These are phyloP conservation scores for Pythium brassicae DNA, from an alignment of 352 stramenopile species.

Conservation along the genomic window DNA sequence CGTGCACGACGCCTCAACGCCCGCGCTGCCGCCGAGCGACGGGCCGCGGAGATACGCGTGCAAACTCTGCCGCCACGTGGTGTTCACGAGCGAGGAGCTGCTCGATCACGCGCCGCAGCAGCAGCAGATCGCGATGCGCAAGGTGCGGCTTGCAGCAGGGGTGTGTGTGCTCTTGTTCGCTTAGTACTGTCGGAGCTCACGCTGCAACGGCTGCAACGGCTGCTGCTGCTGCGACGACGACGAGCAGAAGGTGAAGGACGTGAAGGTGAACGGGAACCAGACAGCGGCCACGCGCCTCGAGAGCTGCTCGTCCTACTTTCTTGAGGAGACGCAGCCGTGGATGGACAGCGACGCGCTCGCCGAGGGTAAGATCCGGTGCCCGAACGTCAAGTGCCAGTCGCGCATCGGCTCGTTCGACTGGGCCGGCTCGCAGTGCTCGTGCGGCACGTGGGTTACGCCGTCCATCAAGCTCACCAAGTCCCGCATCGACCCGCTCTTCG, in stretches of 20 bases:
- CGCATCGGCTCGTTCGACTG: slow-evolving; percentile 68
- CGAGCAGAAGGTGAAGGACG: slow-evolving; percentile 67
- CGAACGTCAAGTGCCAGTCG: slow-evolving; percentile 62
- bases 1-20: slow-evolving; percentile 3
- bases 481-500: slow-evolving; percentile 45
- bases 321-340: slow-evolving; percentile 62
- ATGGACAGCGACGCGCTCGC: slow-evolving; percentile 62
- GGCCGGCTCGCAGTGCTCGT: slow-evolving; percentile 80
- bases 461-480: slow-evolving; percentile 84
- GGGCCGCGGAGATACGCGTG: slow-evolving; percentile 44
- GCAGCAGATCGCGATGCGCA: slow-evolving; percentile 61
- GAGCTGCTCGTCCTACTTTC: slow-evolving; percentile 67
- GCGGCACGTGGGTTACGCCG: slow-evolving; percentile 78
- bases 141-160: slow-evolving; percentile 23
- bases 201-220: no score
- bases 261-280: slow-evolving; percentile 37
- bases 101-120: slow-evolving; percentile 51
- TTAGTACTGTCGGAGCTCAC: background rate
- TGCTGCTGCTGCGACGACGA: no score
- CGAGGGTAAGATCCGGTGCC: slow-evolving; percentile 73
- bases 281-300: slow-evolving; percentile 19
- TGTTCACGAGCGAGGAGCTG: slow-evolving; percentile 64
- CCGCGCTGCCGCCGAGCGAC: slow-evolving; percentile 4
- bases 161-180: background rate
- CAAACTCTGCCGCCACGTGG: slow-evolving; percentile 59